Conservation (phyloP, 257 asterid species). For the Cruciata laevipes region DNA sequence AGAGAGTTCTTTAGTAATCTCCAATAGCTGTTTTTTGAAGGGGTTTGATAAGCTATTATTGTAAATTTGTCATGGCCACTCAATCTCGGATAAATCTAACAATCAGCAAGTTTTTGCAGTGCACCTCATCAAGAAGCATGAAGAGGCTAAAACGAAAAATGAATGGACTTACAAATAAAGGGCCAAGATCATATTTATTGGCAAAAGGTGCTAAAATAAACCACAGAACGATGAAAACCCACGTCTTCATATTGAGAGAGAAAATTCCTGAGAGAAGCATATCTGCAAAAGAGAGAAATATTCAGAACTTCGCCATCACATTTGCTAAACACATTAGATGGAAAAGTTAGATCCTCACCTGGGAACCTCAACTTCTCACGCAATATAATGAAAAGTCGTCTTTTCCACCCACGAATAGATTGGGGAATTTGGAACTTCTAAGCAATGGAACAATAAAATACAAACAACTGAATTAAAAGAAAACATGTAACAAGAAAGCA, state of each 20-base stretch:
- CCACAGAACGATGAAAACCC: constrained; percentile 65
- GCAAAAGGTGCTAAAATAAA: constrained; percentile 75
- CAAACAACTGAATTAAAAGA: constrained; percentile 19
- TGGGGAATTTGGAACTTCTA: constrained; percentile 73
- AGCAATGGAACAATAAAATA: constrained; percentile 14
- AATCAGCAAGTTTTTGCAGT: neutral
- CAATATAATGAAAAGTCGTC: constrained; percentile 50
- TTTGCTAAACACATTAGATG: constrained; percentile 1
- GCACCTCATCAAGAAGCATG: neutral
- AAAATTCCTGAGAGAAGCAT: constrained; percentile 75
- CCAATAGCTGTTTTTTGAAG: neutral
- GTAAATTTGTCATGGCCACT: neutral
- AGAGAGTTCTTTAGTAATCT: neutral
- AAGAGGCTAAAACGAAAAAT: constrained; percentile 7
- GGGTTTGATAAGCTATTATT: neutral
- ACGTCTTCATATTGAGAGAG: constrained; percentile 58
- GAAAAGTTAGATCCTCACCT: constrained; percentile 39
- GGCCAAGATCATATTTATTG: constrained; percentile 58
- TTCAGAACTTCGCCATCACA: constrained; percentile 21
- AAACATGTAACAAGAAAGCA: neutral
- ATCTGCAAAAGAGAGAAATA: constrained; percentile 36
- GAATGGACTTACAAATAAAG: constrained; percentile 65
- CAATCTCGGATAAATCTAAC: neutral
- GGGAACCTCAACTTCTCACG: constrained; percentile 72
- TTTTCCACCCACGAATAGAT: constrained; percentile 74